Percentiles rank a stretch among this genome's conserved stretches.
These are phyloP conservation scores for Candolleomyces eurysporus DNA, from an alignment of 768 basidiomycete genomes.

Conservation along the genomic window DNA sequence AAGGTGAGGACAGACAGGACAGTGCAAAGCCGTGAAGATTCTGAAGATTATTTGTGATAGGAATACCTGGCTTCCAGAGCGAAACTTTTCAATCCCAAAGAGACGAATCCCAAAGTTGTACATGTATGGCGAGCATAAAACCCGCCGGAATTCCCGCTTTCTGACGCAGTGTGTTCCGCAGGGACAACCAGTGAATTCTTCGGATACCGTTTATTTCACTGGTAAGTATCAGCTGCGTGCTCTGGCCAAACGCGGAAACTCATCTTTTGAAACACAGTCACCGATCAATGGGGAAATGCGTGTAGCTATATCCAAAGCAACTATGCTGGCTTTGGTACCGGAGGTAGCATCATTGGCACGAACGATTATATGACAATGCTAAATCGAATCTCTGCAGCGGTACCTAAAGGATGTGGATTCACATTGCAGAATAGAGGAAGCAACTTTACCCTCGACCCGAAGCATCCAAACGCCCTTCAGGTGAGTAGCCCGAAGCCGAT, in stretches of 20 bases:
- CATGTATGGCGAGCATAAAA: slow-evolving; percentile 46
- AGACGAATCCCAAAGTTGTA: slow-evolving; percentile 61
- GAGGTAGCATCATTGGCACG: slow-evolving; percentile 41
- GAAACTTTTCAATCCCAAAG: slow-evolving; percentile 68
- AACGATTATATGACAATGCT: background rate
- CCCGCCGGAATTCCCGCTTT: background rate
- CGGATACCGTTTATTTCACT: slow-evolving; percentile 95
- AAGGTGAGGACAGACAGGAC: slow-evolving; percentile 46
- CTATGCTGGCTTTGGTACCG: slow-evolving; percentile 90
- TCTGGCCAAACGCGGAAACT: background rate
- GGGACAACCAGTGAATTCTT: slow-evolving; percentile 81
- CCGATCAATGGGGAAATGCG: slow-evolving; percentile 86
- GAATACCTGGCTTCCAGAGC: slow-evolving; percentile 83
- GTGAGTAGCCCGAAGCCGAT: slow-evolving; percentile 31
- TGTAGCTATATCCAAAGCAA: slow-evolving; percentile 91
- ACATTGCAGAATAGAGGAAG: slow-evolving; percentile 93
- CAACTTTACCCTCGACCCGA: slow-evolving; percentile 75
- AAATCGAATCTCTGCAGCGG: slow-evolving; percentile 43
- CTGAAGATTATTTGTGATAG: slow-evolving; percentile 34
- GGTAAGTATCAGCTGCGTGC: slow-evolving; percentile 36
- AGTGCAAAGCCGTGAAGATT: background rate
- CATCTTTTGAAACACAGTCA: slow-evolving; percentile 39
- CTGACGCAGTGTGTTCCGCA: slow-evolving; percentile 21
- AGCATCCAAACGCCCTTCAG: slow-evolving; percentile 83
- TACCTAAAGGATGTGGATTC: slow-evolving; percentile 94